Percentiles rank a stretch among this genome's conserved stretches.
Conservation (phyloP, 208 protist species). For the Trypanosoma conorhini region DNA sequence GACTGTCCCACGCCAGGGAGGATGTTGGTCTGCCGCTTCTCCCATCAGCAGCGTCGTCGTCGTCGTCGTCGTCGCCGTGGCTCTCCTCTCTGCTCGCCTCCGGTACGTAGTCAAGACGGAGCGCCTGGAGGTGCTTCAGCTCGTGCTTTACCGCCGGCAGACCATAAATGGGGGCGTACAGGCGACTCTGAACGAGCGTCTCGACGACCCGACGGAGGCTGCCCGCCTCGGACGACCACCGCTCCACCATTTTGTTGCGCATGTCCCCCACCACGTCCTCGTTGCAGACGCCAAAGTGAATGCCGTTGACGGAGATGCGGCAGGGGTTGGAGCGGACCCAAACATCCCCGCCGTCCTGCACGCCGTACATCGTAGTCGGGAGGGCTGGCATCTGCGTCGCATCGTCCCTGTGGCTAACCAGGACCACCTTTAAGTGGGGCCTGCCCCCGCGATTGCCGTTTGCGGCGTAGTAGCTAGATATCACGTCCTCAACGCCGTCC, state of each 20-base stretch:
- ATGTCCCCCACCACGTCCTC: constrained; percentile 77
- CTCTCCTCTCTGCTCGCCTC: not conserved
- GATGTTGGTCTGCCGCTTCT: not conserved
- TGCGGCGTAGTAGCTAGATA: constrained; percentile 59
- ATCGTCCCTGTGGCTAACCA: constrained; percentile 75
- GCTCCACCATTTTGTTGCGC: constrained; percentile 75
- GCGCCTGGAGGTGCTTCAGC: constrained; percentile 49
- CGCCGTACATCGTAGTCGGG: constrained; percentile 75
- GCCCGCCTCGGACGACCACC: constrained; percentile 67
- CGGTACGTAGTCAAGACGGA: constrained; percentile 64
- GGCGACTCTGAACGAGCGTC: constrained; percentile 55
- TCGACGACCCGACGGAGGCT: constrained; percentile 83
- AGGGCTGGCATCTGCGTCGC: constrained; percentile 82
- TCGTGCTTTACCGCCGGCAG: constrained; percentile 58
- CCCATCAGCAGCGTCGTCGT: not conserved
- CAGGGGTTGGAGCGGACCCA: constrained; percentile 84
- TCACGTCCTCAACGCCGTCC: constrained; percentile 63
- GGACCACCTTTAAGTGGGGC: constrained; percentile 63
- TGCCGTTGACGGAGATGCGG: constrained; percentile 69
- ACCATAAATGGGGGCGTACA: constrained; percentile 73
- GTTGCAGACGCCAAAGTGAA: constrained; percentile 85
- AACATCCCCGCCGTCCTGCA: constrained; percentile 62
- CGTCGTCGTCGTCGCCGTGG: not conserved
- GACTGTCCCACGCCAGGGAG: constrained; percentile 13
- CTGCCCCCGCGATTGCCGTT: constrained; percentile 21